These are phyloP conservation scores for Colletotrichum abscissum DNA, from an alignment of 2,329 filamentous ascomycete genomes.

Conservation along the genomic window DNA sequence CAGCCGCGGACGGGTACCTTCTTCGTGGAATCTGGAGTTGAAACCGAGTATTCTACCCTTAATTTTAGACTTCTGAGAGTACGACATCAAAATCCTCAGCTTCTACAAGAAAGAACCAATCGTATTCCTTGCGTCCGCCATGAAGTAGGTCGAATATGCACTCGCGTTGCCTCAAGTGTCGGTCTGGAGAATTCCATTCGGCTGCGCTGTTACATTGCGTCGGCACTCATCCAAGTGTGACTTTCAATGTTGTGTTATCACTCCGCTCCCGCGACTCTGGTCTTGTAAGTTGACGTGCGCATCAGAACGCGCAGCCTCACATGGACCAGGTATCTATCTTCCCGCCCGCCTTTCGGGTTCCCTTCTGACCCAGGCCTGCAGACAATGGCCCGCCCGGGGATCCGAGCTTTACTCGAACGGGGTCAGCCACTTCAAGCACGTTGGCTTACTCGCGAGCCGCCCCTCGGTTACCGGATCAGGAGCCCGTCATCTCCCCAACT, in stretches of 20 bases:
- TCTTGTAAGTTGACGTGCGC: neutral
- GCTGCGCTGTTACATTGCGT: neutral
- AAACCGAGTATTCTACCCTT: too few relatives aligned
- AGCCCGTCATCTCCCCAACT: neutral
- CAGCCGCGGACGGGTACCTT: constrained; percentile 4
- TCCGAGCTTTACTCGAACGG: neutral
- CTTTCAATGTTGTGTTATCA: neutral
- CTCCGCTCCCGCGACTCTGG: neutral
- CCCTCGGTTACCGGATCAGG: neutral
- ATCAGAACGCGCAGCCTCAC: neutral
- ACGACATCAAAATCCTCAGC: too few relatives aligned
- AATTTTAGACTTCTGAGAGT: too few relatives aligned
- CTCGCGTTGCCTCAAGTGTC: neutral
- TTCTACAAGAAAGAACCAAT: neutral
- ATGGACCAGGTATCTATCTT: neutral
- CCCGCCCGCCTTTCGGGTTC: neutral
- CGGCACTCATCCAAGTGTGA: constrained; percentile 2
- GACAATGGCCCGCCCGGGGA: neutral
- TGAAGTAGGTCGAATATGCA: neutral
- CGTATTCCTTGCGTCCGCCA: too few relatives aligned
- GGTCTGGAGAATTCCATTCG: neutral
- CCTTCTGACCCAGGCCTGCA: neutral
- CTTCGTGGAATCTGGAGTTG: neutral
- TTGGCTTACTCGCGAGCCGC: neutral
- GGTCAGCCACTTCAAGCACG: neutral